These are phyloP conservation scores for Hypoxylon sp. DNA, from an alignment of 2,329 filamentous ascomycete species.

Conservation along the genomic window DNA sequence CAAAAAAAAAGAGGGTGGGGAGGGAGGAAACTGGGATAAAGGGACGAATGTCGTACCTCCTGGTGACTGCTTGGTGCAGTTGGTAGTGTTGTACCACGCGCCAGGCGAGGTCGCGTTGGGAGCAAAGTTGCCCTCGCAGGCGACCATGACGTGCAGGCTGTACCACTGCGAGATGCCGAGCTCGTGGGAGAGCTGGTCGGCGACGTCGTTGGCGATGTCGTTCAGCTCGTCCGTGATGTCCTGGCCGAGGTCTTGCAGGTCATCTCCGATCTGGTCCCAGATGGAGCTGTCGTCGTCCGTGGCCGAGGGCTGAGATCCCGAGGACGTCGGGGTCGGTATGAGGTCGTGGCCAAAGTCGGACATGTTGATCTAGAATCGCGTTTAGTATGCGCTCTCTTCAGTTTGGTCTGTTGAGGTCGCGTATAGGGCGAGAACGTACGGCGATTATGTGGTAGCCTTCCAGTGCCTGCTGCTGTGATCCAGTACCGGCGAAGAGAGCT, in stretches of 20 bases:
- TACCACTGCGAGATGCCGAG: constrained; percentile 61
- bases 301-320: constrained; percentile 34
- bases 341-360: constrained; percentile 51
- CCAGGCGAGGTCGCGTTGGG: constrained; percentile 52
- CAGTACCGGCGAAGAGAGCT: constrained; percentile 50
- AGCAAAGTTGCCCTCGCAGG: constrained; percentile 56
- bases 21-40: not conserved
- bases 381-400: constrained; percentile 8
- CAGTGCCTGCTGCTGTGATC: constrained; percentile 46
- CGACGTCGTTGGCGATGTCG: constrained; percentile 50
- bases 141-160: constrained; percentile 58
- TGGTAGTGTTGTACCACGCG: constrained; percentile 53
- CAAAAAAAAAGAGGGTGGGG: not conserved
- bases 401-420: not conserved
- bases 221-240: constrained; percentile 50
- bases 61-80: constrained; percentile 53
- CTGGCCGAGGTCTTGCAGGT: constrained; percentile 37
- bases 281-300: constrained; percentile 35
- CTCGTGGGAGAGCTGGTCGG: constrained; percentile 51
- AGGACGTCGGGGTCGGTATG: constrained; percentile 42
- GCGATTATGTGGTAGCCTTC: constrained; percentile 51
- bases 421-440: constrained; percentile 44
- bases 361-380: constrained; percentile 49
- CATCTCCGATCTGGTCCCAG: constrained; percentile 38
- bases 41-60: constrained; percentile 46